These are phyloP conservation scores for Aethionema arabicum DNA, from an alignment of 345 rosid genomes.

Conservation along the genomic window DNA sequence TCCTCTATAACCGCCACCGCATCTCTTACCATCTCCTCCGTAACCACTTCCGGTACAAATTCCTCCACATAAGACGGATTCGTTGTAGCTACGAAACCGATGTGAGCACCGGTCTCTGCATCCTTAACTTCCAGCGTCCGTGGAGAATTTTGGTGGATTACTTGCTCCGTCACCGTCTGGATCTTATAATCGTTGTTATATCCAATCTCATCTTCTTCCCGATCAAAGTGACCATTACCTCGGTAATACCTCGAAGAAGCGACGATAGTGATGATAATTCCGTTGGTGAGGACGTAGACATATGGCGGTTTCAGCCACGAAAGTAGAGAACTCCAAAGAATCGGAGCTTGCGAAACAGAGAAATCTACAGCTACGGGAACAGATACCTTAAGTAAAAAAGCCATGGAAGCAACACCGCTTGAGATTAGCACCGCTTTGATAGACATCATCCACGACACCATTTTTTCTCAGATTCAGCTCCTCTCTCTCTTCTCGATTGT, in stretches of 20 bases:
- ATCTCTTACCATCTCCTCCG: conserved; percentile 1
- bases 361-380: conserved; percentile 33
- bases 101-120: conserved; percentile 15
- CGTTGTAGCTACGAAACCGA: background rate
- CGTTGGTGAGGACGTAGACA: conserved; percentile 30
- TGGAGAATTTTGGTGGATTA: conserved; percentile 12
- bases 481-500: conserved; percentile 10
- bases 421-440: conserved; percentile 36
- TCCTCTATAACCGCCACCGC: background rate
- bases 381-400: conserved; percentile 23
- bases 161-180: conserved; percentile 21
- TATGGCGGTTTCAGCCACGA: conserved; percentile 38
- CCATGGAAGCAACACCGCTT: conserved; percentile 30
- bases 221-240: background rate
- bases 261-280: conserved; percentile 37
- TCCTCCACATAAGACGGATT: background rate
- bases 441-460: conserved; percentile 35
- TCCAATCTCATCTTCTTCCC: conserved; percentile 21
- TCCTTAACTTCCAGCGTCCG: conserved; percentile 27
- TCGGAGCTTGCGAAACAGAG: conserved; percentile 32
- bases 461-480: conserved; percentile 15
- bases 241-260: conserved; percentile 35
- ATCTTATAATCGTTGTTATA: conserved; percentile 34
- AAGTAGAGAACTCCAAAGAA: conserved; percentile 24
- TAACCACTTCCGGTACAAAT: background rate